Evolutionary conservation across 2,329 filamentous ascomycete genomes (phyloP).

Genomic region (Aspergillus novoparasiticus): DNA sequence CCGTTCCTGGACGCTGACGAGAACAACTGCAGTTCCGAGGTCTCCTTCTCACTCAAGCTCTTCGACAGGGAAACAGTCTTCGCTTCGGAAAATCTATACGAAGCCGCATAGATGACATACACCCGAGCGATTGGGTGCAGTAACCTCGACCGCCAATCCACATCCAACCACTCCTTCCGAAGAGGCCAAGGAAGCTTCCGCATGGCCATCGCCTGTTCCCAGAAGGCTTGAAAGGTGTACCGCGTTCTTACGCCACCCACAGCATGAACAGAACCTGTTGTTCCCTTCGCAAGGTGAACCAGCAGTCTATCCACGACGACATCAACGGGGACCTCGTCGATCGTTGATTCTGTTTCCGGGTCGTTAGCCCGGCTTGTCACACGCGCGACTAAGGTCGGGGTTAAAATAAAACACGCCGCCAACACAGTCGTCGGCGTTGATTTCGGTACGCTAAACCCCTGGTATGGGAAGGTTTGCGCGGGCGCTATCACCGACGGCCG

Average conservation of each 20-base stretch:
- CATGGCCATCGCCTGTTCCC: background rate
- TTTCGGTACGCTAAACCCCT: conserved; percentile 8
- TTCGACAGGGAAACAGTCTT: conserved; percentile 1
- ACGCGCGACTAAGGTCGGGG: background rate
- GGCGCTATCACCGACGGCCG: conserved; percentile 18
- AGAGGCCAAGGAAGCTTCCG: conserved; percentile 6
- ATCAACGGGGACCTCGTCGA: conserved; percentile 14
- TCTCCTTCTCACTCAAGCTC: background rate
- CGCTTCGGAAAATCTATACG: conserved; percentile 6
- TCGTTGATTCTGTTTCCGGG: background rate
- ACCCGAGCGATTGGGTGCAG: conserved; percentile 6
- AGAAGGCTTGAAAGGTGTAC: background rate
- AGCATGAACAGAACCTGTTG: conserved; percentile 8
- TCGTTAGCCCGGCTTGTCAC: background rate
- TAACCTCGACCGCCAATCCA: conserved; percentile 3
- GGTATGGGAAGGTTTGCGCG: conserved; percentile 12
- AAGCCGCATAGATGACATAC: conserved; percentile 7
- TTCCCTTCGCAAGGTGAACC: conserved; percentile 11
- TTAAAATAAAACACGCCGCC: conserved; percentile 3
- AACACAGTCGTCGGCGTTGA: conserved; percentile 11
- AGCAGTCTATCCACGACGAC: conserved; percentile 14
- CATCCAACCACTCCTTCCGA: background rate
- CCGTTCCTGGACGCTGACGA: background rate
- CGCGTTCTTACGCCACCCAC: conserved; percentile 5
- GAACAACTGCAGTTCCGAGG: background rate